These are phyloP conservation scores for Leishmania tropica DNA, from an alignment of 208 protist species.

Conservation along the genomic window DNA sequence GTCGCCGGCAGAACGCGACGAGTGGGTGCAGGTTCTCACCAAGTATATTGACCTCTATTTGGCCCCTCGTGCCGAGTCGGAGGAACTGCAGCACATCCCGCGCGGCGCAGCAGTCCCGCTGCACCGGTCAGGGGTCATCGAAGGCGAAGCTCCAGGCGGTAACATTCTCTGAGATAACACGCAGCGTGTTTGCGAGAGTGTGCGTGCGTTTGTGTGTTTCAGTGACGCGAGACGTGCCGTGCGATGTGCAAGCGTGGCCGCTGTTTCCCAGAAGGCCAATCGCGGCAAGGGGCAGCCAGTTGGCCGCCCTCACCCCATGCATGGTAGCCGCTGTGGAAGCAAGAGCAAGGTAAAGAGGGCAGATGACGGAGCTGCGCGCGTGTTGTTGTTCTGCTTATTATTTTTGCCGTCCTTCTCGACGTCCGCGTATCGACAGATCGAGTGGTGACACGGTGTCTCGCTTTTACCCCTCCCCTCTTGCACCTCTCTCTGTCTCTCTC, in stretches of 20 bases:
- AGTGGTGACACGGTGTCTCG: neutral
- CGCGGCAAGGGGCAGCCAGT: neutral
- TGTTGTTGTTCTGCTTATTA: neutral
- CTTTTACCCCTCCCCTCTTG: neutral
- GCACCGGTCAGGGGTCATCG: slow-evolving; percentile 54
- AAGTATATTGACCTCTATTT: slow-evolving; percentile 77
- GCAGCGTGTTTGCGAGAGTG: neutral
- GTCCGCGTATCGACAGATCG: neutral
- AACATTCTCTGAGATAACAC: slow-evolving; percentile 26
- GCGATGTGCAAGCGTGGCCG: neutral
- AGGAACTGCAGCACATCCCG: slow-evolving; percentile 47
- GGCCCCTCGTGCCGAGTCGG: slow-evolving; percentile 48
- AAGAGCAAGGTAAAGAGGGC: neutral
- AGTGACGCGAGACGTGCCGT: neutral
- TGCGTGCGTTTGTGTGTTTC: slow-evolving; percentile 2
- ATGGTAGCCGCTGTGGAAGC: neutral
- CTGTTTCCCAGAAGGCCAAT: neutral
- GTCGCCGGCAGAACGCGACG: slow-evolving; percentile 41
- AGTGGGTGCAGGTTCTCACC: slow-evolving; percentile 67
- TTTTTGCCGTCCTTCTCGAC: neutral
- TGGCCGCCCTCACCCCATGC: neutral
- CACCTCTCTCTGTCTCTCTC: neutral
- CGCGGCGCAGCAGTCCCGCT: slow-evolving; percentile 40
- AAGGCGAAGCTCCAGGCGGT: slow-evolving; percentile 65
- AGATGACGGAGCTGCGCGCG: neutral